Percentiles rank a stretch among this genome's conserved stretches.
Evolutionary conservation across 2,329 filamentous ascomycete species (phyloP).

Genomic region (Apiospora hydei): DNA sequence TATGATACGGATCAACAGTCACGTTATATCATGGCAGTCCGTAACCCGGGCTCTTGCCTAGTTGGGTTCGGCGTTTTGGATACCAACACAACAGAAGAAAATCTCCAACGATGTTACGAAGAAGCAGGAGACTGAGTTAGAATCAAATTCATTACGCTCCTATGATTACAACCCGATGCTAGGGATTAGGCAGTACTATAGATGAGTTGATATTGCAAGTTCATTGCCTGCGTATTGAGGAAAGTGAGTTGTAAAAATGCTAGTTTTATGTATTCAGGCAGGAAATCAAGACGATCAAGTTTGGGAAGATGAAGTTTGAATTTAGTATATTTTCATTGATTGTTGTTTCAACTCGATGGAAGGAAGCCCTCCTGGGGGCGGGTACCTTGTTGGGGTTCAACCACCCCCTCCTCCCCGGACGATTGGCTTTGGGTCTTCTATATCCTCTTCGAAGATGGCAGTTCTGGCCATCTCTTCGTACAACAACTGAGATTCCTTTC

Average conservation of each 20-base stretch:
- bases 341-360: background rate
- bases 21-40: constrained; percentile 7
- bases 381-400: background rate
- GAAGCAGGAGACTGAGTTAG: constrained; percentile 1
- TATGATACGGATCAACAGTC: constrained; percentile 19
- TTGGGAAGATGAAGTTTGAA: background rate
- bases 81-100: constrained; percentile 9
- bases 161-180: background rate
- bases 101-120: background rate
- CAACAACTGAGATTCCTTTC: background rate
- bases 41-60: background rate
- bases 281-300: background rate
- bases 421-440: background rate
- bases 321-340: background rate
- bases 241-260: background rate
- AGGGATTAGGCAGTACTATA: background rate
- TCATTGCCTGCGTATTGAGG: background rate
- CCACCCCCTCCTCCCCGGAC: no score
- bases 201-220: background rate
- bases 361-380: background rate
- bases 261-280: background rate
- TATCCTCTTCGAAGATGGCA: background rate
- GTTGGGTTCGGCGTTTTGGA: constrained; percentile 12
- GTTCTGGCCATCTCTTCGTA: background rate
- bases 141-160: background rate